Percentiles rank a stretch among this genome's conserved stretches.
phyloP scores from a whole-genome alignment of 1,284 basidiomycete species.

The Tilletia indica region DNA sequence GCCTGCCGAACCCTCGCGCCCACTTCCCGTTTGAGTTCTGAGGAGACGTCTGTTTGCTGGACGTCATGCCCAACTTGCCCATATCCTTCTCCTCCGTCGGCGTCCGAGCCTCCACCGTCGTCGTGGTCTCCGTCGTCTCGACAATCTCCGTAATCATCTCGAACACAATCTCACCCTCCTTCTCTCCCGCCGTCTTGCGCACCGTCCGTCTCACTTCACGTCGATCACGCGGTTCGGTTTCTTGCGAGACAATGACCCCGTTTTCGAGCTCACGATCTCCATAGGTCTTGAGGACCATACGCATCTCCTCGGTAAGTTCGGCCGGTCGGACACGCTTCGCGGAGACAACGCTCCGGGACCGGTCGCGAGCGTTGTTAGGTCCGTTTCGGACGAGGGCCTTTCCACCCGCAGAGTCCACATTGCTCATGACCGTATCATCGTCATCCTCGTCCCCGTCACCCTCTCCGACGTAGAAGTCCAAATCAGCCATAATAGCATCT shows the following conservation, averaged over 20 bases:
- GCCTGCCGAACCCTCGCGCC: too few species aligned
- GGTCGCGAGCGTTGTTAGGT: too few species aligned
- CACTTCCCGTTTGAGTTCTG: too few species aligned
- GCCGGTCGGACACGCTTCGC: conserved; percentile 26
- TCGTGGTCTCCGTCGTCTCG: conserved; percentile 51
- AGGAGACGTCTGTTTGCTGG: too few species aligned
- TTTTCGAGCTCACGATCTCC: conserved; percentile 32
- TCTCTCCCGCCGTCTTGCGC: not conserved
- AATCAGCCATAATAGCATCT: conserved; percentile 24
- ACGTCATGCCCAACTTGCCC: too few species aligned
- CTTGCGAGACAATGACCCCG: conserved; percentile 26
- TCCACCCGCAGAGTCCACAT: conserved; percentile 29
- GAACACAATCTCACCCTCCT: conserved; percentile 45
- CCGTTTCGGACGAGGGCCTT: too few species aligned
- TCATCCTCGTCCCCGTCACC: conserved; percentile 5
- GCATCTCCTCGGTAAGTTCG: conserved; percentile 36
- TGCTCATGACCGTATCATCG: conserved; percentile 13
- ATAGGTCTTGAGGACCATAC: conserved; percentile 22
- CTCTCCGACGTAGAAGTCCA: conserved; percentile 23
- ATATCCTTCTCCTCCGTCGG: too few species aligned
- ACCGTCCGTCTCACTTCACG: not conserved
- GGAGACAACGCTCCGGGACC: conserved; percentile 25
- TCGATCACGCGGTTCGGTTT: not conserved
- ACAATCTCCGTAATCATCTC: conserved; percentile 59
- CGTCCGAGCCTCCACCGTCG: conserved; percentile 34